Evolutionary conservation across 352 stramenopile genomes (phyloP).

Genomic region (Phytophthora syringae): DNA sequence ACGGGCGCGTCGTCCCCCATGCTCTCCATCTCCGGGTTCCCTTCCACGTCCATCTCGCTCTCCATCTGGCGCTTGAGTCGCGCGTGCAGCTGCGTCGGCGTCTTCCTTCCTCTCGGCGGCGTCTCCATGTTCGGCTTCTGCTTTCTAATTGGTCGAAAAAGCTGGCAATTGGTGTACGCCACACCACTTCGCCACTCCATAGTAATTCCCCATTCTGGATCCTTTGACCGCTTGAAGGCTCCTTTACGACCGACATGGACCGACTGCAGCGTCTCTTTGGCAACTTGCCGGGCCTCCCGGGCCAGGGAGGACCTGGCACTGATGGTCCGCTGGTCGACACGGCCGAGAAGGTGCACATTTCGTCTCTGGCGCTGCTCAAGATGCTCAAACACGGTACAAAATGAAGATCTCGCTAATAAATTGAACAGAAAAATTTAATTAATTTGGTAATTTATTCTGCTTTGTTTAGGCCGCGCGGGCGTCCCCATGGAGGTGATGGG

Average conservation of each 20-base stretch:
- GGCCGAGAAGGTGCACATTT: slow-evolving; percentile 99
- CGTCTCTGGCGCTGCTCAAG: slow-evolving; percentile 98
- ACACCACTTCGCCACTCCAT: slow-evolving; percentile 12
- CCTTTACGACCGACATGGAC: slow-evolving; percentile 78
- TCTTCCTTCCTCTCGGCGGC: slow-evolving; percentile 57
- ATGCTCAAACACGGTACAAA: slow-evolving; percentile 99
- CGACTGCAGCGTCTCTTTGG: slow-evolving; percentile 88
- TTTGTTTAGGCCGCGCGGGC: slow-evolving; percentile 86
- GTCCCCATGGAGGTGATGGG: slow-evolving; percentile 99
- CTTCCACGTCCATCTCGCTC: slow-evolving; percentile 65
- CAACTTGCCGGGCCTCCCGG: slow-evolving; percentile 79
- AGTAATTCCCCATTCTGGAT: slow-evolving; percentile 30
- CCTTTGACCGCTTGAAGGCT: slow-evolving; percentile 33
- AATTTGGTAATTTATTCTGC: no score
- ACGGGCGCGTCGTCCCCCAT: slow-evolving; percentile 71
- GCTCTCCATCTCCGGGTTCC: slow-evolving; percentile 58
- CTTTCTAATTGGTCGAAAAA: no score
- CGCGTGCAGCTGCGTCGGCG: slow-evolving; percentile 59
- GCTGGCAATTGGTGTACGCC: slow-evolving; percentile 6
- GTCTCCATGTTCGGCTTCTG: slow-evolving; percentile 73
- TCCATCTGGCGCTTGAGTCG: slow-evolving; percentile 82
- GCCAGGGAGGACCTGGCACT: slow-evolving; percentile 67
- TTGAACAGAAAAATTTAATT: no score
- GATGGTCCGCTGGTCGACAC: slow-evolving; percentile 96
- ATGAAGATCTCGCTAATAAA: no score